A percentile compares a stretch with the other conserved stretches of the same genome.
Evolutionary conservation across 345 rosid species (phyloP).

Genomic region (Psidium friedrichsthalianum): DNA sequence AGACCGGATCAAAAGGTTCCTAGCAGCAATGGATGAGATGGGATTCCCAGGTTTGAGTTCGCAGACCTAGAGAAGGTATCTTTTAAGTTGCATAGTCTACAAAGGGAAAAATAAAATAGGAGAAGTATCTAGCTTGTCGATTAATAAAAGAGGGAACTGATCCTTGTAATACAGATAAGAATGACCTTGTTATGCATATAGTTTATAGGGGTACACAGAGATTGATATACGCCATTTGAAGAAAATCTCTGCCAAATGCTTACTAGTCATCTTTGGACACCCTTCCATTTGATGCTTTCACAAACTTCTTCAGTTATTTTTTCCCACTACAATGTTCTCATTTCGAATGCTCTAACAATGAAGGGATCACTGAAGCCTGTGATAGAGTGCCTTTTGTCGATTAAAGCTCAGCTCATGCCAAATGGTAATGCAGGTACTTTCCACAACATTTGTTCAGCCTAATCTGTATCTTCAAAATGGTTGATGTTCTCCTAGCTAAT

Average conservation of each 20-base stretch:
- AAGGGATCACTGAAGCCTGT: slow-evolving; percentile 52
- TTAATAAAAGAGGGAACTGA: background rate
- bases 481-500: slow-evolving; percentile 8
- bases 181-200: background rate
- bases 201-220: background rate
- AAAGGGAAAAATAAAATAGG: background rate
- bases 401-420: slow-evolving; percentile 20
- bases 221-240: background rate
- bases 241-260: background rate
- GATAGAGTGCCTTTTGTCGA: slow-evolving; percentile 29
- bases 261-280: background rate
- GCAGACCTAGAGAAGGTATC: slow-evolving; percentile 76
- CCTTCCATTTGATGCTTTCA: background rate
- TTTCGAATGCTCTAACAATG: slow-evolving; percentile 1
- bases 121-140: background rate
- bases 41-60: slow-evolving; percentile 51
- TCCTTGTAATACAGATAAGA: background rate
- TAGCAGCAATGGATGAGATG: slow-evolving; percentile 48
- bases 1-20: slow-evolving; percentile 48
- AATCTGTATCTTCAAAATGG: slow-evolving; percentile 4
- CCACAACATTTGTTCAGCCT: background rate
- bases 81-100: background rate
- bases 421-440: slow-evolving; percentile 9
- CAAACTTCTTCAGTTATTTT: background rate
- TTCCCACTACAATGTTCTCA: background rate